phyloP scores from a whole-genome alignment of 257 asterid species.

The Solanum gandarillasii region DNA sequence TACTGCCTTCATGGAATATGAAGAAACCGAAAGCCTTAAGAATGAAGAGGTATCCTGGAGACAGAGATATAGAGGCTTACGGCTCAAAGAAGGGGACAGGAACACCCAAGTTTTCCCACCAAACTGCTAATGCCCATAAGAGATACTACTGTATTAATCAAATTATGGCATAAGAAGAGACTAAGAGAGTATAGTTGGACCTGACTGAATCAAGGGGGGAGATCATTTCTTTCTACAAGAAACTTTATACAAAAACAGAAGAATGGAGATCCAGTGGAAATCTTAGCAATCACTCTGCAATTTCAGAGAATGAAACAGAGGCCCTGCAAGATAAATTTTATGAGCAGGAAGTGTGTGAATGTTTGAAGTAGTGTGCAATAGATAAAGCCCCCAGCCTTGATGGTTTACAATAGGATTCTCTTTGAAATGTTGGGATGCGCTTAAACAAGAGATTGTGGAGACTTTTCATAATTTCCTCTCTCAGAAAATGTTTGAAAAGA shows the following conservation, averaged over 20 bases:
- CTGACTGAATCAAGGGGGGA: neutral
- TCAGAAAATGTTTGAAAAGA: neutral
- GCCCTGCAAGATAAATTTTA: neutral
- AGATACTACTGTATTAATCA: neutral
- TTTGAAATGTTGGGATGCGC: neutral
- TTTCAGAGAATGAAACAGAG: neutral
- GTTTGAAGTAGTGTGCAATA: neutral
- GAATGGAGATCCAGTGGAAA: neutral
- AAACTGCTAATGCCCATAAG: neutral
- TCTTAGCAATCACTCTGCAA: neutral
- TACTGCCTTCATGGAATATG: neutral
- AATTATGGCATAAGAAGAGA: neutral
- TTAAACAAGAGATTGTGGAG: neutral
- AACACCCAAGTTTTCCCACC: neutral
- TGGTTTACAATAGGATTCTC: neutral
- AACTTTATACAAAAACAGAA: neutral
- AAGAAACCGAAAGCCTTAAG: neutral
- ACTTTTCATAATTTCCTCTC: neutral
- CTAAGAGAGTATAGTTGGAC: neutral
- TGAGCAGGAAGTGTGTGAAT: neutral
- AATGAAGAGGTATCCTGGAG: neutral
- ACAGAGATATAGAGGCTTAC: neutral
- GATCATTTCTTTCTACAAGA: neutral
- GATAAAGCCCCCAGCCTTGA: neutral
- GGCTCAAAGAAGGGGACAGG: neutral